phyloP scores from a whole-genome alignment of 148 eudicot genomes.

The Chenopodium album region DNA sequence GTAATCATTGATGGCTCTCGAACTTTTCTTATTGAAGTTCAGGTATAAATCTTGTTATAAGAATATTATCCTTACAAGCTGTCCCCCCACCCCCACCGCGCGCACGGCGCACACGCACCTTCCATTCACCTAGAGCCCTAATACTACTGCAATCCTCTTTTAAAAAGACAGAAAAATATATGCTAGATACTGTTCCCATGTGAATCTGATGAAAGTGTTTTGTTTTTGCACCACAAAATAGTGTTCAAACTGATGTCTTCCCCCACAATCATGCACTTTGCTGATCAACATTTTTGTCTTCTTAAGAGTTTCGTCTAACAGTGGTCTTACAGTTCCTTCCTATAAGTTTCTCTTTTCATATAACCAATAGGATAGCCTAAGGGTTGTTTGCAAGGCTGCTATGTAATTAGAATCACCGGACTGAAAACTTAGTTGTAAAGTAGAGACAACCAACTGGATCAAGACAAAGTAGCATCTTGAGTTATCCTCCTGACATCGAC shows the following conservation, averaged over 20 bases:
- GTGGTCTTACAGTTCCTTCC: not conserved
- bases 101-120: no score
- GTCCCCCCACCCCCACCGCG: not conserved
- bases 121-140: not conserved
- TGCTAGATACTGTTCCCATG: no score
- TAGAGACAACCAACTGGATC: not conserved
- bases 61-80: not conserved
- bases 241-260: no score
- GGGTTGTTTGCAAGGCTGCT: not conserved
- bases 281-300: not conserved
- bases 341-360: not conserved
- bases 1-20: slow-evolving; percentile 91
- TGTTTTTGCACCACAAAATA: no score
- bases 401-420: not conserved
- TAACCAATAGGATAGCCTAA: not conserved
- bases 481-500: not conserved
- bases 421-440: not conserved
- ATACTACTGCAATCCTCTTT: no score
- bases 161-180: no score
- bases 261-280: not conserved
- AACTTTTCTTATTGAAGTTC: slow-evolving; percentile 84
- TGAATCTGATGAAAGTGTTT: no score
- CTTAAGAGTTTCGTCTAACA: not conserved
- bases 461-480: not conserved
- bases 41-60: slow-evolving; percentile 42